Evolutionary conservation across 106 monocot genomes (phyloP), one percentile per base, ranked within the genome.

Genomic region (Triglochin maritima): DNA sequence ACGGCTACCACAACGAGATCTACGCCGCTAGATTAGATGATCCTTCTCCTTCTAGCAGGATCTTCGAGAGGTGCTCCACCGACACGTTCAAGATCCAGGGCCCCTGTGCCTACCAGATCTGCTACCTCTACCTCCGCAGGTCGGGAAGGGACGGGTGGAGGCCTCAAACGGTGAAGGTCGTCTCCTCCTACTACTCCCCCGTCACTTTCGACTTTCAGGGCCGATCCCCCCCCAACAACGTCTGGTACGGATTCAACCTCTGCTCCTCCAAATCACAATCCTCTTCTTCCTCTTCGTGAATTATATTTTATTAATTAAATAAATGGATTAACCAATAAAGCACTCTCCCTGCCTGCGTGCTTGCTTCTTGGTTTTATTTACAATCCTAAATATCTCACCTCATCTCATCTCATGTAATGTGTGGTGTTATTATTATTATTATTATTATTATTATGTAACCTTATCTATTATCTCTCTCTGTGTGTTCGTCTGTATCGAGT

Each of bases 1-100:
- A 94, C 60, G 68, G 63, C 15, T 86, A 94, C 68, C 64, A 72
- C 69, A 86, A 94, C 66, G 80, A 94, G 89, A 87, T 91, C 13
- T 72, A 72, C 64, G 72, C 64, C 43, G 3, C 72, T 6, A 43
- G 72, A 17, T 55, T 72, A 64, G 72, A 72, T 55, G 55, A 72
- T 16, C 72, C 72, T 11, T 50, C 50, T 5, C 10, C 50, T 29
- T 62, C 71, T 3, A 52, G 62, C 16, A 54, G 64, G 55, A 45
- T 64, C 49, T 72, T 72, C 72, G 72, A 63, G 44, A 9, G 72
- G 13, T 72, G 72, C 55, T 72, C 72, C 45, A 56, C 60, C 13
- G 72, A 72, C 46, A 72, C 72, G 14, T 72, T 64, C 72, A 6
- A 11, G 50, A 53, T 72, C 43, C 0, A 5, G n/a, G 72, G 72